phyloP scores from a whole-genome alignment of 352 stramenopile genomes.

The Pythium sukuiense region DNA sequence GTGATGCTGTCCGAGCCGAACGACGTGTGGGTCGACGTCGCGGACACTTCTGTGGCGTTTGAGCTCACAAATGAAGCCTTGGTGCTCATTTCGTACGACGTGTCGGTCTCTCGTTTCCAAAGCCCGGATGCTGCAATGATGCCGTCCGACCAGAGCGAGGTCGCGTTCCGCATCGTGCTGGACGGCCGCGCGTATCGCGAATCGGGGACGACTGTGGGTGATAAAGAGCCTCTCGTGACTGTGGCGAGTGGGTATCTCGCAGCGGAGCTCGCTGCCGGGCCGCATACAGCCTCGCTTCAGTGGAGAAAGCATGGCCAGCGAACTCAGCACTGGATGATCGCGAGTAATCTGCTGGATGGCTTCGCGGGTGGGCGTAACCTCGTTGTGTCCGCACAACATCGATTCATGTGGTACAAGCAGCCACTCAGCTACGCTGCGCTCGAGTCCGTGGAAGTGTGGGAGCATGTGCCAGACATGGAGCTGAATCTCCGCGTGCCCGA shows the following conservation, averaged over 20 bases:
- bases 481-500: conserved; percentile 53
- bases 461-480: conserved; percentile 52
- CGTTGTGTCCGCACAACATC: conserved; percentile 63
- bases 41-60: conserved; percentile 44
- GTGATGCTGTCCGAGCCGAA: conserved; percentile 22
- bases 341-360: conserved; percentile 59
- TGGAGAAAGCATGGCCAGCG: conserved; percentile 63
- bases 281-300: conserved; percentile 57
- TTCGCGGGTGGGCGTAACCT: conserved; percentile 66
- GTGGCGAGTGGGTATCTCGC: conserved; percentile 61
- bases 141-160: conserved; percentile 39
- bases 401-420: conserved; percentile 68
- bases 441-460: conserved; percentile 52
- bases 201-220: conserved; percentile 60
- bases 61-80: conserved; percentile 60
- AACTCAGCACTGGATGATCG: conserved; percentile 59
- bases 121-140: conserved; percentile 10
- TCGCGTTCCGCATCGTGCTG: conserved; percentile 63
- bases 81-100: conserved; percentile 70
- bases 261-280: conserved; percentile 47
- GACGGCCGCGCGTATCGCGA: conserved; percentile 60
- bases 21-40: conserved; percentile 58
- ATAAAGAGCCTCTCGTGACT: conserved; percentile 53
- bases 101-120: conserved; percentile 51
- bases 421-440: conserved; percentile 43